Evolutionary conservation across 1,284 basidiomycete species (phyloP).

Genomic region (Cystobasidium slooffiae): DNA sequence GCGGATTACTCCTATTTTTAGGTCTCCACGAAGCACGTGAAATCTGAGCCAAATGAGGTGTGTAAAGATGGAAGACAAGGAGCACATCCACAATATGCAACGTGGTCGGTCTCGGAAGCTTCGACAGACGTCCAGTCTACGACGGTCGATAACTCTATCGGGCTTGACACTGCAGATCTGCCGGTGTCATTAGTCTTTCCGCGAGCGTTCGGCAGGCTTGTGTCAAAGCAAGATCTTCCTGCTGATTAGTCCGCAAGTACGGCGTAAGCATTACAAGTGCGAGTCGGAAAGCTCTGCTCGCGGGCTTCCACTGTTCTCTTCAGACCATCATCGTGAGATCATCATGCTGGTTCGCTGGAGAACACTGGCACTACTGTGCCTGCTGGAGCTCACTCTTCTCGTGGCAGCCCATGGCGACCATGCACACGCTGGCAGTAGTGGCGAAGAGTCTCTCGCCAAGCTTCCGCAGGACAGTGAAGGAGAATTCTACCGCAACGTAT

Average conservation of each 20-base stretch:
- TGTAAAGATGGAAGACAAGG: no score
- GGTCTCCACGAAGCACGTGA: no score
- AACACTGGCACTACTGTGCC: conserved; percentile 9
- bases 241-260: conserved; percentile 7
- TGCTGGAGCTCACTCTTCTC: conserved; percentile 16
- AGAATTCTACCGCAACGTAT: neutral
- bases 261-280: conserved; percentile 5
- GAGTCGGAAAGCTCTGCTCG: neutral
- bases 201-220: no score
- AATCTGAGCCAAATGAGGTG: no score
- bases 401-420: conserved; percentile 20
- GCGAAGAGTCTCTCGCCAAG: neutral
- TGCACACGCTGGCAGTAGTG: neutral
- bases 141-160: no score
- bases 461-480: neutral
- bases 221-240: neutral
- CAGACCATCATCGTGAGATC: conserved; percentile 1
- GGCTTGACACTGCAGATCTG: no score
- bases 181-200: no score
- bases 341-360: conserved; percentile 10
- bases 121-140: no score
- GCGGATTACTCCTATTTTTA: no score
- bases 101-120: no score
- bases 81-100: no score
- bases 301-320: neutral